Conservation (phyloP, 805 yeast genomes). For the Wickerhamomyces chaumierensis region DNA sequence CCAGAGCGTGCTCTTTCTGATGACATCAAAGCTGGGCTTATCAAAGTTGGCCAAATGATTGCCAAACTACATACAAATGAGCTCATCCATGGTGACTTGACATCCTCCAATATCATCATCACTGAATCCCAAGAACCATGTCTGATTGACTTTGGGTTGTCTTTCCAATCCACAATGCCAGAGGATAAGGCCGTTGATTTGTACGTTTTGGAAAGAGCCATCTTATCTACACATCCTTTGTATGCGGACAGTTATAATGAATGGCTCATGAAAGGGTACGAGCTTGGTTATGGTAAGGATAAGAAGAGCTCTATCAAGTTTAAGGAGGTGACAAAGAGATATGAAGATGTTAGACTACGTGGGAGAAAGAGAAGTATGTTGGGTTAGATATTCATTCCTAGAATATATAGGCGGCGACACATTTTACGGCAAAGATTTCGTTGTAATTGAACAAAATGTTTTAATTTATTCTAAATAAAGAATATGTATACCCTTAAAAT, state of each 20-base stretch:
- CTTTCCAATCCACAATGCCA: conserved; percentile 59
- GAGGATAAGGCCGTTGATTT: conserved; percentile 98
- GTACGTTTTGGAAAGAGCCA: conserved; percentile 87
- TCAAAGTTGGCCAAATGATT: conserved; percentile 51
- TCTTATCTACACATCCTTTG: conserved; percentile 80
- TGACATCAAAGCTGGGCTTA: conserved; percentile 33
- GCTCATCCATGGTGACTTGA: conserved; percentile 87
- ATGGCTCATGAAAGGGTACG: conserved; percentile 69
- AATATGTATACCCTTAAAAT: too few species aligned
- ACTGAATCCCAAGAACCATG: conserved; percentile 31
- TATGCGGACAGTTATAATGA: conserved; percentile 50
- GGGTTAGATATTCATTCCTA: too few species aligned
- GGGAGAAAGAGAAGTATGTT: conserved; percentile 94
- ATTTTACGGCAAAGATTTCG: too few species aligned
- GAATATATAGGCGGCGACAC: too few species aligned
- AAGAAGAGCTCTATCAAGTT: conserved; percentile 27
- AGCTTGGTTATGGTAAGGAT: conserved; percentile 22
- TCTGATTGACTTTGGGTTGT: conserved; percentile 86
- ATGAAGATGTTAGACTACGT: conserved; percentile 78
- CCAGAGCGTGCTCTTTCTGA: conserved; percentile 19
- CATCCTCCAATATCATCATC: conserved; percentile 77
- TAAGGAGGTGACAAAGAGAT: conserved; percentile 47
- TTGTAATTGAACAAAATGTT: too few species aligned
- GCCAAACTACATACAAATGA: conserved; percentile 67
- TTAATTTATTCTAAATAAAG: too few species aligned